Evolutionary conservation across 441 rosid genomes (phyloP).

Genomic region (Eutrema salsugineum): DNA sequence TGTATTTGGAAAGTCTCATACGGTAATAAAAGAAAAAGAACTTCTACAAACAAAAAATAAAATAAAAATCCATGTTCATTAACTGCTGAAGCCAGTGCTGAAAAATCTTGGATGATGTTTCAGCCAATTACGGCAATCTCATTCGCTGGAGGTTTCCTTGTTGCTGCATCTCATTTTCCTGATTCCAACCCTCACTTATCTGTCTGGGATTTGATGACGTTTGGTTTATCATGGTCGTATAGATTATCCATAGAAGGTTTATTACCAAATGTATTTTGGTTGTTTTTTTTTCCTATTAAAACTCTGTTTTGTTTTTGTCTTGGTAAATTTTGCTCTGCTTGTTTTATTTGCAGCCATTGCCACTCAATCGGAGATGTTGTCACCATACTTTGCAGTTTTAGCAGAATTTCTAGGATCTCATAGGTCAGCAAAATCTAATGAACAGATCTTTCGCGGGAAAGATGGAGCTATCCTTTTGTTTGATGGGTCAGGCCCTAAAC

Average conservation of each 20-base stretch:
- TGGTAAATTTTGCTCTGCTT: not conserved
- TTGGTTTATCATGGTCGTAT: not conserved
- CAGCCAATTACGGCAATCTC: not conserved
- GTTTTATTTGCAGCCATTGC: conserved; percentile 50
- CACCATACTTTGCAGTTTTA: conserved; percentile 50
- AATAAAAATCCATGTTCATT: not conserved
- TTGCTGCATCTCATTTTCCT: not conserved
- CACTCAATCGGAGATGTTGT: conserved; percentile 19
- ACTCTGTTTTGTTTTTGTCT: not conserved
- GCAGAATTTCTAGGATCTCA: conserved; percentile 38
- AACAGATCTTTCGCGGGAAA: conserved; percentile 32
- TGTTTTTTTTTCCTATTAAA: no score
- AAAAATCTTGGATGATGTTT: not conserved
- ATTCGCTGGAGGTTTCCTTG: not conserved
- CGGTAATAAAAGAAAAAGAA: no score
- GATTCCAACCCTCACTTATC: not conserved
- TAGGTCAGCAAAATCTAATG: conserved; percentile 26
- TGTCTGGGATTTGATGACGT: not conserved
- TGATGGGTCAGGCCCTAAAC: conserved; percentile 49
- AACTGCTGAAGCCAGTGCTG: not conserved
- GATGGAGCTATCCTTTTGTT: conserved; percentile 60
- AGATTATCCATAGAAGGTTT: not conserved
- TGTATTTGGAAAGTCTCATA: conserved; percentile 57
- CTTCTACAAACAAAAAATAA: not conserved
- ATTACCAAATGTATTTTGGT: no score